Base-by-base conservation (phyloP, 2,329 filamentous ascomycete genomes). In the Hymenoscyphus fraxineus region DNA sequence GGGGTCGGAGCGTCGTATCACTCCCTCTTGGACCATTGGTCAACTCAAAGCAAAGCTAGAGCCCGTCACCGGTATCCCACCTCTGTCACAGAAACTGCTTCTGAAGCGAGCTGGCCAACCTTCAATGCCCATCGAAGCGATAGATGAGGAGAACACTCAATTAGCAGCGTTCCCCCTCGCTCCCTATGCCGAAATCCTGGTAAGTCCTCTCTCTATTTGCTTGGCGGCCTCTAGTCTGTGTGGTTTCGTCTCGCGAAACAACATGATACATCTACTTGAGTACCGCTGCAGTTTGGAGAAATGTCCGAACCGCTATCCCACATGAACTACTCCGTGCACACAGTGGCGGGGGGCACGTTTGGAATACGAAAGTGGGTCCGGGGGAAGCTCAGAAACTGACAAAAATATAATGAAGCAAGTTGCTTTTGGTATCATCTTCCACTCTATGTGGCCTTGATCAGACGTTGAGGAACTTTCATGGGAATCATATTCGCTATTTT, bases 51-150 rank as follows among this genome's bases (percentile, higher is more conserved):
- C 83, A 61, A 96, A 95, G 77, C 87, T 99, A 60, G 94, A 98
- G 78, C 90, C 92, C 67, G 88, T 98, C 78, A 98, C 94, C 1
- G 95, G 95, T 67, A 88, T 98, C 44, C 94, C 95, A 16, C 91
- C 93, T 12, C 84, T 84, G 38, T 87, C 84, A 66, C 95, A 98
- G 77, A 86, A 82, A 67, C 83, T 99, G 67, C 87, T 82, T 38
- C 81, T 97, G 74, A 91, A 88, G 75, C 80, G 87, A 16, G 81
- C 84, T 40, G 78, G 80, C 64, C 83, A 86, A 71, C 83, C 88
- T 68, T 81, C 82, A 66, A 82, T 91, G 69, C 77, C 88, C 61
- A 81, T 96, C 71, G 83, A 88, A 73, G 88, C 88, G 56, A 80
- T 82, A 47, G 85, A 93, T 73, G 92, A 97, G 77, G 91, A 96